Evolutionary conservation across 208 protist species (phyloP), one percentile per base, ranked within the genome.

Genomic region (Leishmania gerbilli): DNA sequence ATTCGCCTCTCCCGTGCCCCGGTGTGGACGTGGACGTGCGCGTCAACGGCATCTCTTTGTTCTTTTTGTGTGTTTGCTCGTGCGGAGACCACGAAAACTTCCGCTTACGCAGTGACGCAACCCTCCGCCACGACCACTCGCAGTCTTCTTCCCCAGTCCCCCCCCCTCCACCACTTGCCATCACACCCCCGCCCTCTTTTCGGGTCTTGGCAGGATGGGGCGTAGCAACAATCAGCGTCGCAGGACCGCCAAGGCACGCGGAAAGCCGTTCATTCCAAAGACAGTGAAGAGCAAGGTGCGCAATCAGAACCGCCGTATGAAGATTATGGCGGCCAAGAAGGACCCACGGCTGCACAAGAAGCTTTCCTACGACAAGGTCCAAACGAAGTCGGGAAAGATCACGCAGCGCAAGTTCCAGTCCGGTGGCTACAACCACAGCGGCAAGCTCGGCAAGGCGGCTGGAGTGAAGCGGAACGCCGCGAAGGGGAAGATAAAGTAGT

Each of bases 221-320:
- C 89, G 92, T 34, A 97, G 94, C 83, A 97, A 97, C 79, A 97
- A 97, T 60, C 94, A 96, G 83, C 87, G 89, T 11, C 87, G 94
- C 5, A 91, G 91, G 53, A 89, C 80, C 40, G 84, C 87, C 55
- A 97, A 97, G 86, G 77, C 80, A 13, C 75, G 83, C 13, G 89
- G 92, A 13, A 87, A 86, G 77, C 21, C 72, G 11, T 97, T 96
- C 84, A 88, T 96, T 42, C 92, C 94, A 1, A 96, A 96, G 62
- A 77, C 86, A 77, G 88, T 92, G n/a, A 96, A 95, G 83, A 97
- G 94, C 78, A 95, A 95, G 82, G 79, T 83, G 65, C 89, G 91
- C 58, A 96, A 97, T 77, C 84, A 93, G 79, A 79, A 79, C 49
- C 88, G 91, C 11, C 83, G 83, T 31, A 86, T 95, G 81, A 93